Evolutionary conservation across 495 filamentous ascomycete species (phyloP).

Genomic region (Xylaria venustula): DNA sequence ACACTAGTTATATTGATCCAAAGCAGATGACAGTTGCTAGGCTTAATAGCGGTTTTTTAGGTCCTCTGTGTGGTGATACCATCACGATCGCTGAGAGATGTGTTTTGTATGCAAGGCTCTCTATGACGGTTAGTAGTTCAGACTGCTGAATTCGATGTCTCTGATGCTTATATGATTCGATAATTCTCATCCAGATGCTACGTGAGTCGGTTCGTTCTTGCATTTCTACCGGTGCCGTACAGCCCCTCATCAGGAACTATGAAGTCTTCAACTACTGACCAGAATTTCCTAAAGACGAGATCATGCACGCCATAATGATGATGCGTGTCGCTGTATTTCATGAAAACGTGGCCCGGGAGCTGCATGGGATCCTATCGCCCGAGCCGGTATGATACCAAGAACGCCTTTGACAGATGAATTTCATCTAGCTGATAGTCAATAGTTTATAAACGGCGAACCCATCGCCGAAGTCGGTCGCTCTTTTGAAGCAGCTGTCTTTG

Average conservation of each 20-base stretch:
- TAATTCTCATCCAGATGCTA: neutral
- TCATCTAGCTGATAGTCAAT: too few species aligned
- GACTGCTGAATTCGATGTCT: neutral
- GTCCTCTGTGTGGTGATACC: neutral
- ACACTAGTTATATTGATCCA: neutral
- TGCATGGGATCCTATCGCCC: neutral
- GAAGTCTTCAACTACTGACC: neutral
- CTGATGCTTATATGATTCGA: neutral
- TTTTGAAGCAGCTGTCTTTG: neutral
- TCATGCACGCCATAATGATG: neutral
- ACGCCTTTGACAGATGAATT: too few species aligned
- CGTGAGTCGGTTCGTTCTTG: neutral
- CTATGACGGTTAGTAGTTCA: neutral
- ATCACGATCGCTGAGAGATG: neutral
- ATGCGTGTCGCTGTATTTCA: neutral
- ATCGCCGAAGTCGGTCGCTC: constrained; percentile 1
- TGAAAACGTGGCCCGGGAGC: too few species aligned
- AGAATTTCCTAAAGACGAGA: neutral
- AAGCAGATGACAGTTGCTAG: neutral
- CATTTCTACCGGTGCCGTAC: neutral
- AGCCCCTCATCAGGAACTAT: too few species aligned
- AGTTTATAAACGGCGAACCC: neutral
- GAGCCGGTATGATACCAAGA: neutral
- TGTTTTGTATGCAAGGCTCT: neutral
- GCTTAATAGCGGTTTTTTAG: neutral